These are phyloP conservation scores for Zygosaccharomyces bisporus DNA, from an alignment of 805 yeast genomes.

Conservation along the genomic window DNA sequence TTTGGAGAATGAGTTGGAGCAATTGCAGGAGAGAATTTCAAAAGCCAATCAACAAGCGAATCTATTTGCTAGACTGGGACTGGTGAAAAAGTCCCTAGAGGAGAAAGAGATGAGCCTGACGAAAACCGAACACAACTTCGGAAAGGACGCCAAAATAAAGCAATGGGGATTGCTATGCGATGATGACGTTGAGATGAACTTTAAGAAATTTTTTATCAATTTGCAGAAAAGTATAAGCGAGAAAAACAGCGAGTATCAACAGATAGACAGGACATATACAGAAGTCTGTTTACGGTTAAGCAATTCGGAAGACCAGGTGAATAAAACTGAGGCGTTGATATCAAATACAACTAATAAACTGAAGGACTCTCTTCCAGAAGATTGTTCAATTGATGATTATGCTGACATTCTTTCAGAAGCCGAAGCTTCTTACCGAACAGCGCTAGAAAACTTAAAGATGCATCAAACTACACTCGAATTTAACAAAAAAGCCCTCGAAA, in stretches of 20 bases:
- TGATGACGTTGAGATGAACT: slow-evolving; percentile 23
- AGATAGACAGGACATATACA: slow-evolving; percentile 16
- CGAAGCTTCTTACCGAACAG: slow-evolving; percentile 58
- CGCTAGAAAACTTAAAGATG: slow-evolving; percentile 64
- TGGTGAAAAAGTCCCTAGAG: slow-evolving; percentile 30
- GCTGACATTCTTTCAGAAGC: slow-evolving; percentile 48
- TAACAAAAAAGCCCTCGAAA: slow-evolving; percentile 62
- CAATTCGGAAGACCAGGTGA: slow-evolving; percentile 14
- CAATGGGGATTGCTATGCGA: slow-evolving; percentile 15
- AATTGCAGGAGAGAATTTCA: slow-evolving; percentile 47
- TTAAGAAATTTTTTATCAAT: slow-evolving; percentile 18
- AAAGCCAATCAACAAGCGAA: slow-evolving; percentile 57
- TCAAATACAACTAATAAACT: slow-evolving; percentile 21
- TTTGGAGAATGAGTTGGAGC: slow-evolving; percentile 49
- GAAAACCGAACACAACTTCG: slow-evolving; percentile 3
- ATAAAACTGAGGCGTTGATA: slow-evolving; percentile 11
- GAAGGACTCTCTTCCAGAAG: slow-evolving; percentile 37
- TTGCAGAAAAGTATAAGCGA: slow-evolving; percentile 22
- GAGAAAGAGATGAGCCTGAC: slow-evolving; percentile 19
- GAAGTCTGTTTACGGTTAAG: slow-evolving; percentile 16
- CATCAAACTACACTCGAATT: slow-evolving; percentile 65
- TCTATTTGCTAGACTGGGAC: slow-evolving; percentile 48
- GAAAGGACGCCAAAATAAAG: slow-evolving; percentile 11
- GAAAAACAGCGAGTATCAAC: slow-evolving; percentile 16
- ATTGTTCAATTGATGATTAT: slow-evolving; percentile 46